A percentile compares a stretch with the other conserved stretches of the same genome.
Conservation (phyloP, 2,329 filamentous ascomycete species). For the Coccinonectria pachysandricola region DNA sequence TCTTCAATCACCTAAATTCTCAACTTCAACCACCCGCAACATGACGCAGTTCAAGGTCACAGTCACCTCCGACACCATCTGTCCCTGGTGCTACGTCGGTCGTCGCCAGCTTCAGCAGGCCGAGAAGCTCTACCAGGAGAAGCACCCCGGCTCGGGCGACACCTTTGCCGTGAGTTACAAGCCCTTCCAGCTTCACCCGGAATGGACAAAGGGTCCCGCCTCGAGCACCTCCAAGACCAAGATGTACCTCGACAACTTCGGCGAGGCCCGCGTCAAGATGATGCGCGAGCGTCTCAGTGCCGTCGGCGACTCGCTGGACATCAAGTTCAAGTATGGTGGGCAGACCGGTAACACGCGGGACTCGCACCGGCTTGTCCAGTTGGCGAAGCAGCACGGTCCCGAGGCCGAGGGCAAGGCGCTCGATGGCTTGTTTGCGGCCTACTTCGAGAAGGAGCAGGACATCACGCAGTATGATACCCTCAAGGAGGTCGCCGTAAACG, state of each 20-base stretch:
- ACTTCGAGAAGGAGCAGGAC: slow-evolving; percentile 34
- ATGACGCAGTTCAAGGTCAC: slow-evolving; percentile 51
- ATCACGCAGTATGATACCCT: slow-evolving; percentile 31
- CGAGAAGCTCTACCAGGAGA: slow-evolving; percentile 29
- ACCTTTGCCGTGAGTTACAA: slow-evolving; percentile 41
- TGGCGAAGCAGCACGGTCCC: slow-evolving; percentile 37
- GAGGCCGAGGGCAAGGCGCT: slow-evolving; percentile 48
- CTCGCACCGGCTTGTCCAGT: slow-evolving; percentile 53
- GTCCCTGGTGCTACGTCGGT: slow-evolving; percentile 43
- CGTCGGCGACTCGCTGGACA: slow-evolving; percentile 26
- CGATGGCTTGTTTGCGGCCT: slow-evolving; percentile 30
- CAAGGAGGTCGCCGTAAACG: slow-evolving; percentile 20
- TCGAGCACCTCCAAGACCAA: slow-evolving; percentile 26
- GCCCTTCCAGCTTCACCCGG: slow-evolving; percentile 35
- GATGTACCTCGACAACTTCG: slow-evolving; percentile 43
- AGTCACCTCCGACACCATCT: slow-evolving; percentile 40
- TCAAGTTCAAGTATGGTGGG: slow-evolving; percentile 49
- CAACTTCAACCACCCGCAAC: slow-evolving; percentile 2
- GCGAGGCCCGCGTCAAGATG: slow-evolving; percentile 44
- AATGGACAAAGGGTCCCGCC: slow-evolving; percentile 19
- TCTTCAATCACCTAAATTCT: not conserved
- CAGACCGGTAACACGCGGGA: slow-evolving; percentile 68
- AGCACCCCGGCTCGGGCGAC: slow-evolving; percentile 40
- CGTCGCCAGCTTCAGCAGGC: slow-evolving; percentile 35
- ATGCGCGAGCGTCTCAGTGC: slow-evolving; percentile 20